phyloP scores from a whole-genome alignment of 805 yeast genomes.

The Schwanniomyces vanrijiae region DNA sequence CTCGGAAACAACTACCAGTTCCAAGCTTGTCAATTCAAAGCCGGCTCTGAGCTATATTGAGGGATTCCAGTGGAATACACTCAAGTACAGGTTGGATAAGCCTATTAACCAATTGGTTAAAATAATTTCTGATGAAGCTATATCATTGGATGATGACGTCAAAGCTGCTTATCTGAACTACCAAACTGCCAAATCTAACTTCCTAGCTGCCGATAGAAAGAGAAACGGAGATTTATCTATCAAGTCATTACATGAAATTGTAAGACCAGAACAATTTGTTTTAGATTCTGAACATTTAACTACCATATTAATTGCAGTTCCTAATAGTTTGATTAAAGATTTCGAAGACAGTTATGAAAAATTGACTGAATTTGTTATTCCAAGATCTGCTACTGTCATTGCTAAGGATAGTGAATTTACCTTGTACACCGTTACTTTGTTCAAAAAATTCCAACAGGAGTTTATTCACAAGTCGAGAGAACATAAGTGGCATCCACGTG shows the following conservation, averaged over 20 bases:
- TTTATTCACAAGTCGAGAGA: conserved; percentile 77
- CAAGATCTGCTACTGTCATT: conserved; percentile 77
- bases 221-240: conserved; percentile 92
- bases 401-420: conserved; percentile 71
- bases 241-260: conserved; percentile 86
- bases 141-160: conserved; percentile 82
- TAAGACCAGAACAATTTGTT: conserved; percentile 79
- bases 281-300: conserved; percentile 81
- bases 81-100: conserved; percentile 83
- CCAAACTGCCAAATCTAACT: conserved; percentile 78
- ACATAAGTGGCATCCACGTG: conserved; percentile 83
- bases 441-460: conserved; percentile 74
- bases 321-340: conserved; percentile 57
- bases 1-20: conserved; percentile 19
- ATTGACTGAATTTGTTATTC: conserved; percentile 79
- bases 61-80: conserved; percentile 82
- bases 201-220: conserved; percentile 87
- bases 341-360: conserved; percentile 76
- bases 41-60: conserved; percentile 65
- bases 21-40: conserved; percentile 42
- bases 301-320: conserved; percentile 87
- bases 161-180: conserved; percentile 72
- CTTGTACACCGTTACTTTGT: conserved; percentile 77
- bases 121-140: conserved; percentile 70
- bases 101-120: conserved; percentile 75